Evolutionary conservation across 2,329 filamentous ascomycete genomes (phyloP), one percentile per base, ranked within the genome.

Genomic region (Helminthosporium solani): DNA sequence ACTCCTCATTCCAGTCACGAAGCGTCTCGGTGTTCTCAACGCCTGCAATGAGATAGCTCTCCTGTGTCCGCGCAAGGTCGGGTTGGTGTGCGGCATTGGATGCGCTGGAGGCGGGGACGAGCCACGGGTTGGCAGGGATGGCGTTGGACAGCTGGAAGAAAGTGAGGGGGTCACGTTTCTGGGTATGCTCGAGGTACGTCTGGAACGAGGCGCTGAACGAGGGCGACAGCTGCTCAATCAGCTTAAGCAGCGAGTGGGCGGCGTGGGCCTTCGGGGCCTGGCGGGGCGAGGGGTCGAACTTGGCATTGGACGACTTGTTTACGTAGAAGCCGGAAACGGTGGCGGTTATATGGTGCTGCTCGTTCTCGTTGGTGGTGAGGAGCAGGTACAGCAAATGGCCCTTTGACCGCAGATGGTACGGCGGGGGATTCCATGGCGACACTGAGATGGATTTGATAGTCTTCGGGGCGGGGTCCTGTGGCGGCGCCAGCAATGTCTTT

Each of bases 1-100:
- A 95, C 67, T 99, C 94, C 70, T 99, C 94, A 61, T 99, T 99
- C 92, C 95, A 99, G 71, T 99, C 94, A 47, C 94, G 84, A 53
- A 99, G 77, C 3, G 90, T 96, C 66, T 99, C 94, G 0, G 90
- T 89, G 67, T 92, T 96, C 64, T 99, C 94, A 20, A 91, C 85
- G 23, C 95, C 95, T 16, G 88, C 83, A 49, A 97, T 84, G 49
- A 99, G 77, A 67, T 89, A 96, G 39, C 87, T 88, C 76, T 99
- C 94, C 73, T 99, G 94, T 18, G 91, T 88, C 44, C 95, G 84
- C 18, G 91, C 89, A 52, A 90, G 81, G 68, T 99, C 94, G 19
- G 91, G 70, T 61, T 86, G 82, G 69, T 99, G 94, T 47, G 82
- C 75, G 62, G 79, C 84, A 52, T 84, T 72, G 6, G 83, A 70